These are phyloP conservation scores for Wickerhamomyces sp. DNA, from an alignment of 1,139 yeast genomes.

Conservation along the genomic window DNA sequence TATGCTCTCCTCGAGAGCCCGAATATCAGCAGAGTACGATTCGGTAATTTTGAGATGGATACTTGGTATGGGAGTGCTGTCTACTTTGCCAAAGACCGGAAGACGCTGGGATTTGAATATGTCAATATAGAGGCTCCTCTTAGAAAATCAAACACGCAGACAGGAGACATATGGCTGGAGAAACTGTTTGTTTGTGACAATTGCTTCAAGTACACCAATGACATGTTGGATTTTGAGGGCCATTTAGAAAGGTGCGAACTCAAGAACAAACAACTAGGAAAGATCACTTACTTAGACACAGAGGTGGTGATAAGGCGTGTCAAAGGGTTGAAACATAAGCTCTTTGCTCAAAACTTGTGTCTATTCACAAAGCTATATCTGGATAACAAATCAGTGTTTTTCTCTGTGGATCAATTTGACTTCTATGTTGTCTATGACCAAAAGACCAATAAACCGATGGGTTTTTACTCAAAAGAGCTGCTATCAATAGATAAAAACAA, in stretches of 20 bases:
- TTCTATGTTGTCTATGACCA: constrained; percentile 68
- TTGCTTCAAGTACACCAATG: constrained; percentile 76
- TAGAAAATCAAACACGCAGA: constrained; percentile 6
- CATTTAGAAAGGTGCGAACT: constrained; percentile 48
- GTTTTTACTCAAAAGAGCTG: constrained; percentile 86
- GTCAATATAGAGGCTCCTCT: constrained; percentile 4
- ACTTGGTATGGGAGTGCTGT: constrained; percentile 90
- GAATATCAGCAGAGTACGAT: constrained; percentile 59
- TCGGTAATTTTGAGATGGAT: constrained; percentile 60
- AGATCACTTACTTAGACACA: constrained; percentile 60
- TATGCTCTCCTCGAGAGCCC: constrained; percentile 59
- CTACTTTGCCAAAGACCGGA: constrained; percentile 43
- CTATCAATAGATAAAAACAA: constrained; percentile 82
- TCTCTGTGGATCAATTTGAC: constrained; percentile 71
- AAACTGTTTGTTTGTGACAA: constrained; percentile 66
- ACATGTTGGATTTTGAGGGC: constrained; percentile 30
- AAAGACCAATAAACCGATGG: constrained; percentile 54
- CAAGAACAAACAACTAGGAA: constrained; percentile 52
- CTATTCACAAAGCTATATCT: constrained; percentile 82
- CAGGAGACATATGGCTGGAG: constrained; percentile 47
- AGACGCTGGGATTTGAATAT: constrained; percentile 25
- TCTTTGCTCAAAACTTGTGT: constrained; percentile 79
- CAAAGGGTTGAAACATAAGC: constrained; percentile 54
- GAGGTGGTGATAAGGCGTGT: constrained; percentile 56
- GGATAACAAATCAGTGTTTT: constrained; percentile 88